phyloP scores from a whole-genome alignment of 768 basidiomycete genomes.

The Strobilomyces confusus region DNA sequence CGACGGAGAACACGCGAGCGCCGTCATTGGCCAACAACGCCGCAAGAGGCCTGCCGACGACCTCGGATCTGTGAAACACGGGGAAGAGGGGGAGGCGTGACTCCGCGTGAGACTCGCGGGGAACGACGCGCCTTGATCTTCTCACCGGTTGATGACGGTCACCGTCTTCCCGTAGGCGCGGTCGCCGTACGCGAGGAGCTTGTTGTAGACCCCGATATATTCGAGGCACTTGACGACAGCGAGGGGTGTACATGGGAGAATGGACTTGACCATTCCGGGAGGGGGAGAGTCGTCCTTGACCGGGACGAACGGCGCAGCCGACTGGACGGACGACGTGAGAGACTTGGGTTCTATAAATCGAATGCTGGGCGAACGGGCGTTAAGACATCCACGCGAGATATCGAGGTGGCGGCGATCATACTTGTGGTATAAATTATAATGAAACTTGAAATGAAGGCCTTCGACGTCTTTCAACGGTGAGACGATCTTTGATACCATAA shows the following conservation, averaged over 20 bases:
- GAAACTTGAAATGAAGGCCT: constrained; percentile 94
- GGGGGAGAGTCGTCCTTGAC: constrained; percentile 62
- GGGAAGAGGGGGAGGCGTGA: no score
- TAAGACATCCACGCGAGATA: not conserved
- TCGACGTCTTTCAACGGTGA: constrained; percentile 98
- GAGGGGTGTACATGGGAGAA: constrained; percentile 95
- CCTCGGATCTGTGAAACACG: constrained; percentile 71
- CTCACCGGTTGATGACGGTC: constrained; percentile 90
- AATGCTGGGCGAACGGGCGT: constrained; percentile 54
- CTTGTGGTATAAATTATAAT: constrained; percentile 95
- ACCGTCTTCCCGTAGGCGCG: constrained; percentile 90
- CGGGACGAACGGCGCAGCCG: constrained; percentile 26
- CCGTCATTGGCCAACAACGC: constrained; percentile 96
- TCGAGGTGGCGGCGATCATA: constrained; percentile 31
- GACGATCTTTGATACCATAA: constrained; percentile 56
- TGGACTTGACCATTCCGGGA: constrained; percentile 87
- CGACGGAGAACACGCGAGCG: constrained; percentile 90
- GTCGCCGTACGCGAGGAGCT: constrained; percentile 87
- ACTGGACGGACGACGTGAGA: constrained; percentile 46
- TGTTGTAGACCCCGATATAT: constrained; percentile 89
- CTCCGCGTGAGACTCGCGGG: constrained; percentile 2
- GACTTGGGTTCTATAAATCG: constrained; percentile 85
- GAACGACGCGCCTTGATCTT: not conserved
- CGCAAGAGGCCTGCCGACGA: constrained; percentile 95
- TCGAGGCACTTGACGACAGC: constrained; percentile 96